These are phyloP conservation scores for Sphagnum magellanicum DNA, from an alignment of 228 moss, liverwort and hornwort species.

Conservation along the genomic window DNA sequence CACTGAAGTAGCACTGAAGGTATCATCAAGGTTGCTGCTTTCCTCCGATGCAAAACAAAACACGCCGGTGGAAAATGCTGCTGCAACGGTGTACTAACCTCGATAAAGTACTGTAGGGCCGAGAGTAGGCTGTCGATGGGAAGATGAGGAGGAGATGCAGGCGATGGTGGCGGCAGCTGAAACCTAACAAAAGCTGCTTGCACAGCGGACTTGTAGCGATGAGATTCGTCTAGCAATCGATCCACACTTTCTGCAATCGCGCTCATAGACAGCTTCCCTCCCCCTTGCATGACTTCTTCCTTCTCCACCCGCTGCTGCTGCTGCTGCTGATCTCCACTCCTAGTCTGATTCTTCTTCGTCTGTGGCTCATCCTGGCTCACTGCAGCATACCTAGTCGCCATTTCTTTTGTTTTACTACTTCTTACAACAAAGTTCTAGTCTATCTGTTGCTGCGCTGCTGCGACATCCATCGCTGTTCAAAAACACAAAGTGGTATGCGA, in stretches of 20 bases:
- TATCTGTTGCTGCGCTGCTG: constrained; percentile 10
- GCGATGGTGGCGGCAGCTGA: constrained; percentile 45
- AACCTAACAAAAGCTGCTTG: constrained; percentile 63
- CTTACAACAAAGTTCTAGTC: not conserved
- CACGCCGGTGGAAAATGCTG: too few relatives aligned
- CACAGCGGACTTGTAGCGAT: constrained; percentile 57
- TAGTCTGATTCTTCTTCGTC: constrained; percentile 3
- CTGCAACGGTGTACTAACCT: constrained; percentile 20
- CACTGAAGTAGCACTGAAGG: too few relatives aligned
- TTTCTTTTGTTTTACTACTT: too few relatives aligned
- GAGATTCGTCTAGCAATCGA: constrained; percentile 67
- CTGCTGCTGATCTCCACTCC: not conserved
- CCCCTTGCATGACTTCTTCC: constrained; percentile 30
- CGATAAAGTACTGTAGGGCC: constrained; percentile 71
- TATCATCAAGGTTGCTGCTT: too few relatives aligned
- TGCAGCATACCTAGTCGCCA: too few relatives aligned
- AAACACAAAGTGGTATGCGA: not conserved
- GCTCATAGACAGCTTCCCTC: constrained; percentile 32
- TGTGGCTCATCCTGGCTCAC: constrained; percentile 5
- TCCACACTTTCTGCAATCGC: constrained; percentile 65
- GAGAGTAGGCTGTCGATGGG: constrained; percentile 47
- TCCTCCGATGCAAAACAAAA: too few relatives aligned
- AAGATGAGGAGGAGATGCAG: constrained; percentile 12
- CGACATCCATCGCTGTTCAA: not conserved
- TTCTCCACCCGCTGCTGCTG: constrained; percentile 26